Base-by-base conservation (phyloP, 805 yeast species). In the Sungouiella thailandica region DNA sequence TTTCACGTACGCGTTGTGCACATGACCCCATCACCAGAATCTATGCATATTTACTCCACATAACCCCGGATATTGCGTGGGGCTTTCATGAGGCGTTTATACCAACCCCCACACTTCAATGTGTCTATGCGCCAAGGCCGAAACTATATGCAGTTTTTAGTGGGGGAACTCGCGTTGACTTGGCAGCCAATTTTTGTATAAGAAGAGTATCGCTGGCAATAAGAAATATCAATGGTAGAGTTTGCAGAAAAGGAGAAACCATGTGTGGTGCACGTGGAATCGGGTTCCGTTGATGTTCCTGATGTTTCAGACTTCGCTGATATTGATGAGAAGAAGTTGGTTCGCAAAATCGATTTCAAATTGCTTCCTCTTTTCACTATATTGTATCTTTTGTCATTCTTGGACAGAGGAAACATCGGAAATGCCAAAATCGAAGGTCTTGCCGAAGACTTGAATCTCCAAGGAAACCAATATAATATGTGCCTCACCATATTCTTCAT, bases 351-450 rank as follows among this genome's bases (percentile, higher is more conserved):
- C 15, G 40, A 36, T 25, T 12, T 32, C 17, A 14, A 16, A 5
- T n/a, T 36, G 10, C 23, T 36, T 14, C 40, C 40, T 11, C 22
- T 32, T 20, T 32, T 36, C 28, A 24, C 29, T 7, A 7, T 36
- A 11, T 23, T 36, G 20, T 41, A 41, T 23, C 35, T 41, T 23
- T 30, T 41, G 15, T 23, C 32, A 2, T 41, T 35, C 19, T 27
- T 43, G 25, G 47, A 43, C 32, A 17, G 44, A 14, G 40, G 40
- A 4, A 43, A 40, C 34, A 37, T 43, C 14, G 42, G 42, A 7
- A 40, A 43, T 20, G 44, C 44, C 14, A 37, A 32, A 19, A 35
- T 37, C 17, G 43, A 32, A 12, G 42, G 42, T 5, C 18, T 43
- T 22, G 33, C 26, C 9, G 41, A 37, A 19, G 41, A 37, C 25